Evolutionary conservation across 2,329 filamentous ascomycete species (phyloP), one percentile per base, ranked within the genome.

Genomic region (Alternaria angustiovoidea): DNA sequence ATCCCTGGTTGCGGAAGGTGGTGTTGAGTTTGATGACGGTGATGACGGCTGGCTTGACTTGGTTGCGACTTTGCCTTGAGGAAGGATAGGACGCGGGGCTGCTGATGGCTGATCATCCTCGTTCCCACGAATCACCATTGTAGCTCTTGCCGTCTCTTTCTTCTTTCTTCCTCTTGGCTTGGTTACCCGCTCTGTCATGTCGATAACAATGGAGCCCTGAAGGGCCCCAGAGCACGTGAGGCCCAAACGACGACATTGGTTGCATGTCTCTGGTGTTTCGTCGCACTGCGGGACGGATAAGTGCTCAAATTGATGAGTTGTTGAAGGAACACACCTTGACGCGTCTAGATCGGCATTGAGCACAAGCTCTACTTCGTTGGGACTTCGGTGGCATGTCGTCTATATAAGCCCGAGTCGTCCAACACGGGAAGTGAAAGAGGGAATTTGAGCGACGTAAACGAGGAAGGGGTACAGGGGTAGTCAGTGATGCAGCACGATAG

Each of bases 191-290:
- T 75, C 70, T 0, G 74, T 76, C 74, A 76, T 76, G 32, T 76
- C 74, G 54, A 77, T 77, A 51, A 77, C 73, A 32, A 76, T 70
- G 18, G 73, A 75, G 52, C 73, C 74, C 24, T 74, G 67, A 4
- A 74, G 44, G 1, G 74, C 71, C 12, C 75, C 74, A 16, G 72
- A 75, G 64, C 75, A 76, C 20, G 57, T 46, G 34, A 76, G 64
- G 16, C 70, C 68, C 16, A 76, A 65, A 11, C 73, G 72, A 1
- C 34, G 34, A n/a, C 52, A 60, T 36, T 60, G 57, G n/a, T 60
- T 56, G 32, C 57, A 60, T 48, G 12, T 59, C 4, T 67, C 69
- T 42, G 73, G 70, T 12, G 71, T 75, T 59, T 75, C 73, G 59
- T 76, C 75, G 63, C 75, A 76, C 57, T 60, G 51, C 20, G 30